Evolutionary conservation across 306 rosid genomes (phyloP).

Genomic region (Lathyrus oleraceus): DNA sequence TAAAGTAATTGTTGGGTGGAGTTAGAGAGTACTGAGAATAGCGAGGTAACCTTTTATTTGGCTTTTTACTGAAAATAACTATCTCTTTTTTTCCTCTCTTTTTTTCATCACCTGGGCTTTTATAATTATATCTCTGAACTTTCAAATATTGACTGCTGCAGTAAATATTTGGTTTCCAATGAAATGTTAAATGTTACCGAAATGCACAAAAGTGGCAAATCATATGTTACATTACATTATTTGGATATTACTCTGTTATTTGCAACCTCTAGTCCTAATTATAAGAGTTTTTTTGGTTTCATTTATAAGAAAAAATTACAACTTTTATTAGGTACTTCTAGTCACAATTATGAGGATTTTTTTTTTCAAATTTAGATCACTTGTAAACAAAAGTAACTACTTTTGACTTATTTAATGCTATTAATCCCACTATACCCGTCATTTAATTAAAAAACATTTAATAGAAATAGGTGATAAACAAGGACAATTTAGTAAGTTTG

Average conservation of each 20-base stretch:
- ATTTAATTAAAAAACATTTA: no score
- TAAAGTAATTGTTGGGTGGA: conserved; percentile 8
- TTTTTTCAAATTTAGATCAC: no score
- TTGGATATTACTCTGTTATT: conserved; percentile 6
- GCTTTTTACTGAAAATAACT: conserved; percentile 13
- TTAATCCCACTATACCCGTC: no score
- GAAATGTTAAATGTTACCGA: conserved; percentile 10
- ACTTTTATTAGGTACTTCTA: background rate
- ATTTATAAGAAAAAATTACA: background rate
- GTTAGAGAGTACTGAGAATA: conserved; percentile 1
- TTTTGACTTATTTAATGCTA: no score
- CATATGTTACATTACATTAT: conserved; percentile 8
- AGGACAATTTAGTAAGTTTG: no score
- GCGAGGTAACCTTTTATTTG: conserved; percentile 8
- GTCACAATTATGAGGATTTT: no score
- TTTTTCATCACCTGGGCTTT: background rate
- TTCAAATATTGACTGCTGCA: conserved; percentile 20
- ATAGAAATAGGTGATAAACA: no score
- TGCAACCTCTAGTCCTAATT: background rate
- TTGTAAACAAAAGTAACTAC: no score
- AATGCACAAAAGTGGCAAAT: background rate
- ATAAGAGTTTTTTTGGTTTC: background rate
- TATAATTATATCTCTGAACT: conserved; percentile 10
- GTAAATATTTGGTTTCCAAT: background rate
- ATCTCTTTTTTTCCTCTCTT: conserved; percentile 5